These are phyloP conservation scores for Talaromyces atroroseus DNA, from an alignment of 2,329 filamentous ascomycete species.

Conservation along the genomic window DNA sequence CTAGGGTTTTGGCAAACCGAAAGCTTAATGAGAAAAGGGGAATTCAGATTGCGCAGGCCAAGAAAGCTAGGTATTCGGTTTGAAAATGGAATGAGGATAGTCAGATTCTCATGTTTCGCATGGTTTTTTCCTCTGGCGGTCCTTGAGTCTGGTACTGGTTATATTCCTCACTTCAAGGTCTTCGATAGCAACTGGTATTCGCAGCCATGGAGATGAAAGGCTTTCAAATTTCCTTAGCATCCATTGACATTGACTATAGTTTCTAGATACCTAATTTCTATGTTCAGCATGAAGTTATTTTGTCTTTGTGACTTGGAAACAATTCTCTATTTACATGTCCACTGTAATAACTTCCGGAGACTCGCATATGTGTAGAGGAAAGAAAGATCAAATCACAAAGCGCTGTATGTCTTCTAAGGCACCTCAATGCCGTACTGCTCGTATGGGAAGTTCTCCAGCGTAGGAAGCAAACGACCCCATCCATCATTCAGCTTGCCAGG, in stretches of 20 bases:
- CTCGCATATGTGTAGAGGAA: not conserved
- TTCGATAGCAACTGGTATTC: not conserved
- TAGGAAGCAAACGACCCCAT: slow-evolving; percentile 50
- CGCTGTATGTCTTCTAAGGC: slow-evolving; percentile 12
- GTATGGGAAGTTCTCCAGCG: slow-evolving; percentile 57
- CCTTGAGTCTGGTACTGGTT: not conserved
- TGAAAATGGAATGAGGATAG: not conserved
- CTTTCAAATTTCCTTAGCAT: not conserved
- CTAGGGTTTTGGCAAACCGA: not conserved
- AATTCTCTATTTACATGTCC: not conserved
- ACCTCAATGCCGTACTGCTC: slow-evolving; percentile 51
- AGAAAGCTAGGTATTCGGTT: not conserved
- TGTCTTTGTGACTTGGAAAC: not conserved
- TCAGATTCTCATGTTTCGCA: not conserved
- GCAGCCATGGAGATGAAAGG: not conserved
- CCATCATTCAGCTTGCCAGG: slow-evolving; percentile 57
- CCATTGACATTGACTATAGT: not conserved
- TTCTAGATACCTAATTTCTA: not conserved
- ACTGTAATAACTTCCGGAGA: not conserved
- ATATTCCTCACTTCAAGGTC: not conserved
- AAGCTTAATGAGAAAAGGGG: not conserved
- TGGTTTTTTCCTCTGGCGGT: not conserved
- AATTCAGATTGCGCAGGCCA: not conserved
- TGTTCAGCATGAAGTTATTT: not conserved
- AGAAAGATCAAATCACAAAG: not conserved